phyloP scores from a whole-genome alignment of 202 grass and related monocot species.

The Bolboschoenoplectus hybrid region DNA sequence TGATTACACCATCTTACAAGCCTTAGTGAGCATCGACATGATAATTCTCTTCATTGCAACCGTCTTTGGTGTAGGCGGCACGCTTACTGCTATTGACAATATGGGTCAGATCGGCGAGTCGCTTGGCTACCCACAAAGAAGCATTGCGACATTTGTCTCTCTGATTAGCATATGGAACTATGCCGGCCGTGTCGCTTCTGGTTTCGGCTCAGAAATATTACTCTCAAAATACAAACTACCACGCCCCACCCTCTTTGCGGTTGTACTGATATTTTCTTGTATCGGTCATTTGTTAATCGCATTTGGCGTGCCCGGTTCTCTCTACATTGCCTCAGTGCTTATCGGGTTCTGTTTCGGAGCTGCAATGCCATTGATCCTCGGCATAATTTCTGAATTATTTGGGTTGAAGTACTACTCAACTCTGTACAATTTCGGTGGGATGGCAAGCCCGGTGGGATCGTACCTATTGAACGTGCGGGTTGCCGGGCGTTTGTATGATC shows the following conservation, averaged over 20 bases:
- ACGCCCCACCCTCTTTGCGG: slow-evolving; percentile 36
- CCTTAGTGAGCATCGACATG: slow-evolving; percentile 46
- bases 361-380: slow-evolving; percentile 38
- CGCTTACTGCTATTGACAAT: slow-evolving; percentile 48
- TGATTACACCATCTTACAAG: slow-evolving; percentile 44
- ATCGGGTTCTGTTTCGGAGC: slow-evolving; percentile 47
- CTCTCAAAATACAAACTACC: slow-evolving; percentile 36
- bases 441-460: slow-evolving; percentile 41
- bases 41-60: slow-evolving; percentile 40
- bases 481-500: slow-evolving; percentile 40
- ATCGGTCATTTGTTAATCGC: slow-evolving; percentile 47
- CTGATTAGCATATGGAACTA: slow-evolving; percentile 50
- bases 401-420: slow-evolving; percentile 51
- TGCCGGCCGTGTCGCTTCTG: slow-evolving; percentile 34
- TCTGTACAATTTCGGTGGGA: slow-evolving; percentile 46
- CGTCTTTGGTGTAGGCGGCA: slow-evolving; percentile 41
- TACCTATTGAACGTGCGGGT: slow-evolving; percentile 44
- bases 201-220: slow-evolving; percentile 42
- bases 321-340: slow-evolving; percentile 42
- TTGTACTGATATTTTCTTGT: slow-evolving; percentile 37
- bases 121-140: slow-evolving; percentile 35
- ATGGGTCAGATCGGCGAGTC: slow-evolving; percentile 48
- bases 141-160: slow-evolving; percentile 43
- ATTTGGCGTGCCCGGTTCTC: slow-evolving; percentile 16
- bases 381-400: slow-evolving; percentile 48